phyloP scores from a whole-genome alignment of 352 stramenopile genomes.

The Phytophthora rubi region DNA sequence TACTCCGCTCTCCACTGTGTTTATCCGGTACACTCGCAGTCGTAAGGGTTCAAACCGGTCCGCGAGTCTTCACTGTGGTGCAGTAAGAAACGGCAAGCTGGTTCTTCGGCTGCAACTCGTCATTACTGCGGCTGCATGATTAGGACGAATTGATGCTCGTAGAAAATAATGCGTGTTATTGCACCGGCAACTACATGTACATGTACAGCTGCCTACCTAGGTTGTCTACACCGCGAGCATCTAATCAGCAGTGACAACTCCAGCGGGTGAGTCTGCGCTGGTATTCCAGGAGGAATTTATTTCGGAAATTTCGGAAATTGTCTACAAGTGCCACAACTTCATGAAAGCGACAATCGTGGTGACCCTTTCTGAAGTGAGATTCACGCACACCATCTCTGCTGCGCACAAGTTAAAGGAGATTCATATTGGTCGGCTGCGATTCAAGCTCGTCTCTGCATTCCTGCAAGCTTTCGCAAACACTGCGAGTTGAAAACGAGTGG shows the following conservation, averaged over 20 bases:
- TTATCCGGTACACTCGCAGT: no score
- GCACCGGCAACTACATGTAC: no score
- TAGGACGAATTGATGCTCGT: background rate
- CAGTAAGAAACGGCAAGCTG: constrained; percentile 3
- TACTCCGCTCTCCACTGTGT: no score
- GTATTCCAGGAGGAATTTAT: no score
- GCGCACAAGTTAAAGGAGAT: background rate
- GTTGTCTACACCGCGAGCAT: no score
- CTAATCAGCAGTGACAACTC: no score
- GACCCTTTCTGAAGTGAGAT: background rate
- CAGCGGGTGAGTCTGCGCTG: no score
- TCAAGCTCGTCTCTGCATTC: background rate
- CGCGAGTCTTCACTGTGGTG: background rate
- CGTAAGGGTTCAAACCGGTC: background rate
- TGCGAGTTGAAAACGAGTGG: background rate
- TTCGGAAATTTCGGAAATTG: no score
- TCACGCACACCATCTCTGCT: background rate
- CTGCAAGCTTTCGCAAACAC: background rate
- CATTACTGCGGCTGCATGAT: background rate
- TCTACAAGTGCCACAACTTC: no score
- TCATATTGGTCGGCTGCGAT: background rate
- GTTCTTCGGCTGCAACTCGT: constrained; percentile 5
- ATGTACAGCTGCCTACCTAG: no score
- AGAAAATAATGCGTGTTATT: background rate
- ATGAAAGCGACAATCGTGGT: background rate